Evolutionary conservation across 768 basidiomycete genomes (phyloP).

Genomic region (Boletellus sp.): DNA sequence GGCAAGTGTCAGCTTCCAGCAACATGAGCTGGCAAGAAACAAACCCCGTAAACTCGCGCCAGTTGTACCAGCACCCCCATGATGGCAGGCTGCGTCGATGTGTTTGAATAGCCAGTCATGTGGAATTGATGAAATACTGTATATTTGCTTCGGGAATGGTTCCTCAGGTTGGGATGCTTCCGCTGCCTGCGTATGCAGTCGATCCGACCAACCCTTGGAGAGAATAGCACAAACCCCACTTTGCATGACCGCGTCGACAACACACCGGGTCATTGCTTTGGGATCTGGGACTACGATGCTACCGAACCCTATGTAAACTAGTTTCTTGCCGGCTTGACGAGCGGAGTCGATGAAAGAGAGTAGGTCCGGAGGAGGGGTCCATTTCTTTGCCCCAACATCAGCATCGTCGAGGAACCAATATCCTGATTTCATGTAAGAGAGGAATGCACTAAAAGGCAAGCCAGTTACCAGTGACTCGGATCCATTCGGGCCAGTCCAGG

Average conservation of each 20-base stretch:
- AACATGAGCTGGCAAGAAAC: too few relatives aligned
- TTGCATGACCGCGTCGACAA: slow-evolving; percentile 81
- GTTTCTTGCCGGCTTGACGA: slow-evolving; percentile 70
- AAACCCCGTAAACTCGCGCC: slow-evolving; percentile 89
- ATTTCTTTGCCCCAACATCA: slow-evolving; percentile 84
- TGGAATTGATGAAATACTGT: slow-evolving; percentile 79
- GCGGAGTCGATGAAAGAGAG: slow-evolving; percentile 81
- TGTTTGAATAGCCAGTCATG: slow-evolving; percentile 95
- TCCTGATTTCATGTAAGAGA: slow-evolving; percentile 43
- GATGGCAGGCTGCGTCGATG: slow-evolving; percentile 97
- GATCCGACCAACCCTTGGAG: slow-evolving; percentile 97
- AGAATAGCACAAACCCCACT: slow-evolving; percentile 91
- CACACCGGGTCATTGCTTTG: slow-evolving; percentile 83
- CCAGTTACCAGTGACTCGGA: slow-evolving; percentile 75
- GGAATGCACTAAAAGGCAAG: slow-evolving; percentile 2
- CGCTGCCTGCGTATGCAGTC: slow-evolving; percentile 63
- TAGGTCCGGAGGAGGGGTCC: slow-evolving; percentile 80
- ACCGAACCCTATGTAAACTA: slow-evolving; percentile 97
- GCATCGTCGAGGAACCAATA: slow-evolving; percentile 98
- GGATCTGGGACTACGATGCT: slow-evolving; percentile 97
- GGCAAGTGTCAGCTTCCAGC: slow-evolving; percentile 1
- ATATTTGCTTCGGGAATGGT: slow-evolving; percentile 74
- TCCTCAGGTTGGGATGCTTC: slow-evolving; percentile 64
- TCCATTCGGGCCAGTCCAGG: slow-evolving; percentile 99
- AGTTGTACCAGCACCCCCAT: slow-evolving; percentile 95